These are phyloP conservation scores for Picochlorum sp. DNA, from an alignment of 139 green algal species.

Conservation along the genomic window DNA sequence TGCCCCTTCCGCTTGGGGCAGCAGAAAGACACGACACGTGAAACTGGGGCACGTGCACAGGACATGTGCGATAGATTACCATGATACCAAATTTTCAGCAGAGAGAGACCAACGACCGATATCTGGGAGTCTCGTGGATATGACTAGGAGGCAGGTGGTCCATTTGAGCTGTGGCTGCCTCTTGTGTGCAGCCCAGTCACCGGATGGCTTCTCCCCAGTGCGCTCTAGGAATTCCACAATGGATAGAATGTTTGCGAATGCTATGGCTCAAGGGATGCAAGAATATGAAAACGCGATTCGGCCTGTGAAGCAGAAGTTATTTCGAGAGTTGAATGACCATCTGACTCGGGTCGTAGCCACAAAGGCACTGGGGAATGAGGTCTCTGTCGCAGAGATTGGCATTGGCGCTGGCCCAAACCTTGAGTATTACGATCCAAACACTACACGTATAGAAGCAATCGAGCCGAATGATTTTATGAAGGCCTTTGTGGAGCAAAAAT, in stretches of 20 bases:
- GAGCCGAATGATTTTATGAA: slow-evolving; percentile 61
- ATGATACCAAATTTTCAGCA: no score
- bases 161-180: no score
- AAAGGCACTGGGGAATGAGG: background rate
- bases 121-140: no score
- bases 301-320: slow-evolving; percentile 31
- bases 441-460: slow-evolving; percentile 34
- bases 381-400: slow-evolving; percentile 47
- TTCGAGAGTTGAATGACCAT: slow-evolving; percentile 17
- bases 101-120: no score
- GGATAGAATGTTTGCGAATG: slow-evolving; percentile 23
- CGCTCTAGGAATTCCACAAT: slow-evolving; percentile 12
- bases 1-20: no score
- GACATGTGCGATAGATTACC: no score
- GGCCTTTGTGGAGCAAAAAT: slow-evolving; percentile 25
- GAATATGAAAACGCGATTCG: slow-evolving; percentile 35
- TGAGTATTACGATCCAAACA: slow-evolving; percentile 23
- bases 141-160: background rate
- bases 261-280: slow-evolving; percentile 34
- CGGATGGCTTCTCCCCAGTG: background rate
- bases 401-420: slow-evolving; percentile 54
- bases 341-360: background rate
- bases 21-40: no score
- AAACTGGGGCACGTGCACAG: no score
- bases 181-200: no score